These are phyloP conservation scores for Biancaea sappan DNA, from an alignment of 306 rosid genomes.

Conservation along the genomic window DNA sequence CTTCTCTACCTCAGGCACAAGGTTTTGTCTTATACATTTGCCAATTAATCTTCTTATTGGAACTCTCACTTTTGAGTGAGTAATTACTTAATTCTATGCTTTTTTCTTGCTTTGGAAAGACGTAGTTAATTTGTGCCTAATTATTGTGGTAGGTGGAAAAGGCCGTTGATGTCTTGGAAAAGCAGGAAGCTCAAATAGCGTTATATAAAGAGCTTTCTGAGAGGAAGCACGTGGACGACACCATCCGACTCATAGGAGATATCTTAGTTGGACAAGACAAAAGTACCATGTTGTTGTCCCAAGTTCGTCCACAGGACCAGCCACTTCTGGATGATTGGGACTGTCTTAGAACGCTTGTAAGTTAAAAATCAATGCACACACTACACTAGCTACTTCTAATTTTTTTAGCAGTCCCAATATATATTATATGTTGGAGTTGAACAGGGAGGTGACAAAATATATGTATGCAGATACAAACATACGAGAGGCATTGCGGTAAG, in stretches of 20 bases:
- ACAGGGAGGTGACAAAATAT: too few relatives aligned
- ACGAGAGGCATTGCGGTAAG: conserved; percentile 42
- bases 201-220: conserved; percentile 38
- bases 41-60: too few relatives aligned
- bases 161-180: conserved; percentile 46
- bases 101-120: background rate
- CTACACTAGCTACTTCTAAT: too few relatives aligned
- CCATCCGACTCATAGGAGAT: conserved; percentile 37
- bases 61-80: too few relatives aligned
- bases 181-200: conserved; percentile 45
- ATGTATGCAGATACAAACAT: conserved; percentile 33
- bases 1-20: conserved; percentile 47
- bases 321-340: conserved; percentile 72
- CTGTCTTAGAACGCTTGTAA: conserved; percentile 59
- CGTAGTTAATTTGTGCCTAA: too few relatives aligned
- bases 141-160: conserved; percentile 35
- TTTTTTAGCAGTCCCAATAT: too few relatives aligned
- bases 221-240: conserved; percentile 42
- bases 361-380: too few relatives aligned
- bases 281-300: conserved; percentile 24
- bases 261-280: conserved; percentile 50
- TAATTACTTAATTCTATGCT: too few relatives aligned
- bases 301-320: conserved; percentile 50
- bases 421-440: background rate
- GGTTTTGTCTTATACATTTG: conserved; percentile 39